A percentile compares a stretch with the other conserved stretches of the same genome.
phyloP scores from a whole-genome alignment of 2,329 filamentous ascomycete species.

The Hymenoscyphus scutula region DNA sequence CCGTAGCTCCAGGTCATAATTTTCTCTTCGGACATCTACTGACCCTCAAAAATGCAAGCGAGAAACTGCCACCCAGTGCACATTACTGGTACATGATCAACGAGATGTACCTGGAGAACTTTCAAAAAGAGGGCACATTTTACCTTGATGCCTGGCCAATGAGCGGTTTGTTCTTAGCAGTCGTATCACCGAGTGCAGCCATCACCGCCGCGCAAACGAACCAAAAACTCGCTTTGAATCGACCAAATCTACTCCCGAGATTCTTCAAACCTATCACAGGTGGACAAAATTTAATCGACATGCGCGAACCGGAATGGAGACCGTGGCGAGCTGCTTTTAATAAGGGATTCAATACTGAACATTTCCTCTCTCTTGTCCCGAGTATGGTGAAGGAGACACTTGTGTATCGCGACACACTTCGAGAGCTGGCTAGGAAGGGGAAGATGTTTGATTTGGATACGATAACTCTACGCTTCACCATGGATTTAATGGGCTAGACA shows the following conservation, averaged over 20 bases:
- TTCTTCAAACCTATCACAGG: conserved; percentile 17
- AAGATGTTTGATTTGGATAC: conserved; percentile 14
- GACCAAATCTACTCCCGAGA: conserved; percentile 1
- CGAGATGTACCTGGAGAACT: conserved; percentile 20
- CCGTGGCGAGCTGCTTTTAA: conserved; percentile 13
- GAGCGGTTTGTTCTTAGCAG: conserved; percentile 13
- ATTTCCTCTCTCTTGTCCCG: conserved; percentile 14
- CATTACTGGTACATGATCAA: conserved; percentile 20
- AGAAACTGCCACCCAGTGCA: conserved; percentile 17
- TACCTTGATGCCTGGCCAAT: conserved; percentile 20
- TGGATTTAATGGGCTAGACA: conserved; percentile 16
- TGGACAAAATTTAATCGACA: conserved; percentile 15
- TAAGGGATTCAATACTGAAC: conserved; percentile 12
- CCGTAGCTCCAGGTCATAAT: conserved; percentile 16
- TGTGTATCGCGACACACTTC: conserved; percentile 10
- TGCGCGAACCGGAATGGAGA: conserved; percentile 17
- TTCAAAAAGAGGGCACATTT: conserved; percentile 19
- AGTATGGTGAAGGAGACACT: conserved; percentile 16
- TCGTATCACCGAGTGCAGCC: conserved; percentile 12
- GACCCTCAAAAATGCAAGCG: conserved; percentile 10
- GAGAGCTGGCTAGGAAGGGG: background rate
- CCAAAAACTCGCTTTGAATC: background rate
- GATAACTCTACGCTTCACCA: conserved; percentile 8
- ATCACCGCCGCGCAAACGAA: conserved; percentile 14
- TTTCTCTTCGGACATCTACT: conserved; percentile 23